A percentile compares a stretch with the other conserved stretches of the same genome.
Conservation (phyloP, 148 eudicot genomes). For the Rhododendron vialii region DNA sequence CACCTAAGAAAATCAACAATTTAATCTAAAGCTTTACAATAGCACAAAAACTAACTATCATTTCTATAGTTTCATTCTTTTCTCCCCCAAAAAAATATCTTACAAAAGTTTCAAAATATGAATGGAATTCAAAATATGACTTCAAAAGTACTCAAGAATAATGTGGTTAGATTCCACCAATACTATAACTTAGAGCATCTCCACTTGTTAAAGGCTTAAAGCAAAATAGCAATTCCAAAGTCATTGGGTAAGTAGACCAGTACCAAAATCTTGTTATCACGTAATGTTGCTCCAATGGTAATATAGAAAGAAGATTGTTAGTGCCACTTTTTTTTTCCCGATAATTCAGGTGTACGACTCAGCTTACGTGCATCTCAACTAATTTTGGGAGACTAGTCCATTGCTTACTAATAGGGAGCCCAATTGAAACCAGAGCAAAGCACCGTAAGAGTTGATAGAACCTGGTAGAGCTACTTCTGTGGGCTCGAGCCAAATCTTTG, state of each 20-base stretch:
- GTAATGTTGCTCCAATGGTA: neutral
- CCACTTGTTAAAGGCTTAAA: neutral
- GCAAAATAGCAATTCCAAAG: neutral
- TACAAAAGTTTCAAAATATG: neutral
- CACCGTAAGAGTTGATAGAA: neutral
- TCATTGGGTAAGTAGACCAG: neutral
- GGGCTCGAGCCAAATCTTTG: neutral
- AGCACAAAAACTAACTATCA: neutral
- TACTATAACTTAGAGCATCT: neutral
- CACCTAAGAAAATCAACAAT: neutral
- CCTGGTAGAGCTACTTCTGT: neutral
- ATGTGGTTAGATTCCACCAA: neutral
- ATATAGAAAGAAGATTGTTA: neutral
- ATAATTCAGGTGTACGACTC: neutral
- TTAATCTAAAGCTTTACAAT: neutral
- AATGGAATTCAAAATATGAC: neutral
- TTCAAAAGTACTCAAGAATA: neutral
- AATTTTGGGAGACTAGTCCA: neutral
- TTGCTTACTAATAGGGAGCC: neutral
- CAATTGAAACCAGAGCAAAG: neutral
- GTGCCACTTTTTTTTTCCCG: neutral
- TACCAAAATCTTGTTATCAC: neutral
- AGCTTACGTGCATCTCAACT: neutral
- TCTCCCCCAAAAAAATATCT: no score
- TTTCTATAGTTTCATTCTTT: neutral